These are phyloP conservation scores for Hebeloma cylindrosporum DNA, from an alignment of 768 basidiomycete species.

Conservation along the genomic window DNA sequence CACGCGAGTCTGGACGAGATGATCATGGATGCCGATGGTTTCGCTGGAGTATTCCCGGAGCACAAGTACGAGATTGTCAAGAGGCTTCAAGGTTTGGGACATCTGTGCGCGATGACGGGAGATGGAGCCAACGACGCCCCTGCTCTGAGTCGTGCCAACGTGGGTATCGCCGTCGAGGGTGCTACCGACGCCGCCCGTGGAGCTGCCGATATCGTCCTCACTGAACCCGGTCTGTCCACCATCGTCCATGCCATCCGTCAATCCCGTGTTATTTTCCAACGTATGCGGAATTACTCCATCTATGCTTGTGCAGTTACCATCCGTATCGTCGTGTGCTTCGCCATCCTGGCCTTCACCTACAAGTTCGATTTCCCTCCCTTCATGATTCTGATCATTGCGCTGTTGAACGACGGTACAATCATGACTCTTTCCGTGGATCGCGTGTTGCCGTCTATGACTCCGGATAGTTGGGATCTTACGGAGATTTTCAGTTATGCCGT, in stretches of 20 bases:
- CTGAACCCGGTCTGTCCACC: constrained; percentile 97
- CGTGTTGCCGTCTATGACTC: constrained; percentile 91
- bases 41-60: constrained; percentile 98
- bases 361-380: constrained; percentile 99
- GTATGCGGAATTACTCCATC: constrained; percentile 99
- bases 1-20: constrained; percentile 90
- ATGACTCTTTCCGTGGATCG: constrained; percentile 98
- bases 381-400: constrained; percentile 98
- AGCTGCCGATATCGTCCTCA: constrained; percentile 97
- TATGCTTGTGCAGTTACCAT: constrained; percentile 95
- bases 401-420: constrained; percentile 98
- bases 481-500: constrained; percentile 97
- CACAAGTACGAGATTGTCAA: constrained; percentile 99
- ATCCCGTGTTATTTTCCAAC: constrained; percentile 98
- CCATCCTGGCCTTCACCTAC: constrained; percentile 94
- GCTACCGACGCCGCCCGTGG: constrained; percentile 98
- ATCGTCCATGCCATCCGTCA: constrained; percentile 99
- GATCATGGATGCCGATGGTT: constrained; percentile 99
- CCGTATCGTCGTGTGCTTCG: constrained; percentile 98
- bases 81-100: constrained; percentile 93
- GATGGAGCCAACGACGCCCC: constrained; percentile 99
- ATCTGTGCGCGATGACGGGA: constrained; percentile 98
- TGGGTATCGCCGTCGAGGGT: constrained; percentile 99
- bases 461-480: constrained; percentile 93
- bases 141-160: constrained; percentile 96